A percentile compares a stretch with the other conserved stretches of the same genome.
Evolutionary conservation across 306 rosid genomes (phyloP).

Genomic region (Sicyos edulis): DNA sequence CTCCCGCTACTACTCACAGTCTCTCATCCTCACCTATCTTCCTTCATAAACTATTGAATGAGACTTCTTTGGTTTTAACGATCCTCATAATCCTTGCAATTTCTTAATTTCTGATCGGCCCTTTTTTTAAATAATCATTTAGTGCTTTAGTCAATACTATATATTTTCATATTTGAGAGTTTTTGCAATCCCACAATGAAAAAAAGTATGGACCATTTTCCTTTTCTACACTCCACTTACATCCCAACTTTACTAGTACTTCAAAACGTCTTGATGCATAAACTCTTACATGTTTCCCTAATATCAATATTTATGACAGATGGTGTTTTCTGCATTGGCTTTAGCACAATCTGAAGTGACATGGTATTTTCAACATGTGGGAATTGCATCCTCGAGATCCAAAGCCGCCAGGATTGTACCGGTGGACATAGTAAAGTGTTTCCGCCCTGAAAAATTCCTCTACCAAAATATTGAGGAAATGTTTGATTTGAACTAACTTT

Average conservation of each 20-base stretch:
- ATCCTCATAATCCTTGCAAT: background rate
- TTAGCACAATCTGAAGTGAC: conserved; percentile 92
- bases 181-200: background rate
- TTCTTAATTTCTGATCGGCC: background rate
- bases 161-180: background rate
- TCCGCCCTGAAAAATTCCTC: conserved; percentile 23
- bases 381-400: conserved; percentile 82
- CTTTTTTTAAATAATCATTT: background rate
- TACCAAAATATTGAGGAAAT: conserved; percentile 23
- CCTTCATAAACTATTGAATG: background rate
- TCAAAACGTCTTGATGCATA: background rate
- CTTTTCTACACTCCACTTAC: background rate
- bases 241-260: background rate
- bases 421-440: conserved; percentile 64
- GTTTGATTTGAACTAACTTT: conserved; percentile 30
- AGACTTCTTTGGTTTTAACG: background rate
- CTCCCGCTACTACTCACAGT: too few relatives aligned
- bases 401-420: conserved; percentile 61
- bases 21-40: too few relatives aligned
- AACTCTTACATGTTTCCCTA: background rate
- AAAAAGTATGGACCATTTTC: background rate
- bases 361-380: conserved; percentile 94
- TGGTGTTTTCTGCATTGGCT: conserved; percentile 98
- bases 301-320: conserved; percentile 43
- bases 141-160: background rate